Conservation (phyloP, 176 grass and related monocot species). For the Oryza punctata region DNA sequence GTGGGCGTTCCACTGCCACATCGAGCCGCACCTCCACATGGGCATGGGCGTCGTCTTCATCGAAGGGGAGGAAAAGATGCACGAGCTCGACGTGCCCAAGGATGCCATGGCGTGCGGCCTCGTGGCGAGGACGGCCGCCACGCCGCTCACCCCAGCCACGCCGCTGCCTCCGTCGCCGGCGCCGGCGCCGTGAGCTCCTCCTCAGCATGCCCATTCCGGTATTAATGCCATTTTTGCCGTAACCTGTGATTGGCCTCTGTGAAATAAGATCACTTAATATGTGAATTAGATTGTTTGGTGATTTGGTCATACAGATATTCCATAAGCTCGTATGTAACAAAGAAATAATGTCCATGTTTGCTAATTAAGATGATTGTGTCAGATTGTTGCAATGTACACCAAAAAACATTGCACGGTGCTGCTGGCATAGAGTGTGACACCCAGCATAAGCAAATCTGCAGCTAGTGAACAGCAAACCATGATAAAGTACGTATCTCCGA, state of each 20-base stretch:
- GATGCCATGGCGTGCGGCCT: constrained; percentile 57
- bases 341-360: not conserved
- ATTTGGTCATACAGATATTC: too few relatives aligned
- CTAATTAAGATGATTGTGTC: not conserved
- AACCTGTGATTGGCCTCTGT: not conserved
- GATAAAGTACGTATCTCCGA: not conserved
- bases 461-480: not conserved
- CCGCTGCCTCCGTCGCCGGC: not conserved
- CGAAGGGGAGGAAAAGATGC: constrained; percentile 52
- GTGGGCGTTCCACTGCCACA: constrained; percentile 94
- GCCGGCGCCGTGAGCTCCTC: not conserved
- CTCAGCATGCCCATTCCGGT: constrained; percentile 32
- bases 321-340: not conserved
- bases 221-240: not conserved
- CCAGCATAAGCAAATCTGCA: not conserved
- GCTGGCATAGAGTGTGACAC: not conserved
- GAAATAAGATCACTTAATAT: not conserved
- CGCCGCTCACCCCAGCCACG: not conserved
- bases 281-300: not conserved
- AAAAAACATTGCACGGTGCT: not conserved
- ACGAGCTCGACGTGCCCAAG: constrained; percentile 47
- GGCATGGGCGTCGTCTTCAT: constrained; percentile 75
- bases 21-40: constrained; percentile 85
- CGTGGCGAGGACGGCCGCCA: constrained; percentile 12
- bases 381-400: not conserved